Evolutionary conservation across 1,284 basidiomycete genomes (phyloP).

Genomic region (Marasmius tenuissimus): DNA sequence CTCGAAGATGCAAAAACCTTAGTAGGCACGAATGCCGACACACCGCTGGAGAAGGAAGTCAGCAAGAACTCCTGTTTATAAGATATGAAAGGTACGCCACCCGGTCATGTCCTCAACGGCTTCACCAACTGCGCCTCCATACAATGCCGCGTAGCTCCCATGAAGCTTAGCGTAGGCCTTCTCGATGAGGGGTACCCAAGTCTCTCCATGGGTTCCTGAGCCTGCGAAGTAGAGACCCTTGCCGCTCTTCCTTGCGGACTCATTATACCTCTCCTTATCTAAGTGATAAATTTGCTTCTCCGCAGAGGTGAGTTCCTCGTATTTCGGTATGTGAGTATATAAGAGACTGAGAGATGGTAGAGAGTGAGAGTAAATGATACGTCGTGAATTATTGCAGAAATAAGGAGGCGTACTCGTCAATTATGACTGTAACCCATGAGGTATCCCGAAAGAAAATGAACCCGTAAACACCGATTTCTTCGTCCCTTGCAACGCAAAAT

Average conservation of each 20-base stretch:
- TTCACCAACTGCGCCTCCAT: conserved; percentile 39
- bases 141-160: conserved; percentile 42
- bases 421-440: conserved; percentile 33
- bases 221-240: conserved; percentile 27
- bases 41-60: conserved; percentile 31
- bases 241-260: conserved; percentile 22
- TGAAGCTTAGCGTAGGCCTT: conserved; percentile 56
- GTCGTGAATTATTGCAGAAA: not conserved
- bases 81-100: conserved; percentile 22
- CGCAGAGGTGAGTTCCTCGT: conserved; percentile 20
- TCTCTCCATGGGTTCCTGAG: conserved; percentile 25
- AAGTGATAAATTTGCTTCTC: conserved; percentile 24
- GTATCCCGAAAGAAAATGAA: conserved; percentile 37
- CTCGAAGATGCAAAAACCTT: conserved; percentile 27
- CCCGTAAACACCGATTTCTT: conserved; percentile 38
- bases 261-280: conserved; percentile 25
- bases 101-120: conserved; percentile 52
- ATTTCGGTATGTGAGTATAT: conserved; percentile 25
- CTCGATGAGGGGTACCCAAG: conserved; percentile 45
- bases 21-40: conserved; percentile 37
- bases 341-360: conserved; percentile 26
- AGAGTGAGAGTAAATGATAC: not conserved
- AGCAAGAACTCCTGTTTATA: not conserved
- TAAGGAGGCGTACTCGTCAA: conserved; percentile 32
- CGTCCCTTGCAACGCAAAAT: conserved; percentile 41